These are phyloP conservation scores for Turritis glabra DNA, from an alignment of 345 rosid species.

Conservation along the genomic window DNA sequence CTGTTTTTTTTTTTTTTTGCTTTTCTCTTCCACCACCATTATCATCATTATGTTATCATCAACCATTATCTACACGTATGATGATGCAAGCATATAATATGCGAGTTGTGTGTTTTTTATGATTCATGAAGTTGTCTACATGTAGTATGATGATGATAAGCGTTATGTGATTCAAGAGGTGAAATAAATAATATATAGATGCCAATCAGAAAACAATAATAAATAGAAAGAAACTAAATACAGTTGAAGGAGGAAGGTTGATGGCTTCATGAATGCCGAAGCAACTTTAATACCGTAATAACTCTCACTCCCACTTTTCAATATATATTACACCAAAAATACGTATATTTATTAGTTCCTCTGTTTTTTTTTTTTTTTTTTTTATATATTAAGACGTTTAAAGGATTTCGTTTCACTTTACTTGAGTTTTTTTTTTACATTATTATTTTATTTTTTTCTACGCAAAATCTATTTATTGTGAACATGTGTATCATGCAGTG, in stretches of 20 bases:
- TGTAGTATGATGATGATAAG: conserved; percentile 10
- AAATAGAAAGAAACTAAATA: conserved; percentile 37
- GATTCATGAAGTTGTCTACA: conserved; percentile 21
- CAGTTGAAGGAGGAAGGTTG: conserved; percentile 45
- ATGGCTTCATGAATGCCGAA: conserved; percentile 43
- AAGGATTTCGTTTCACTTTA: neutral
- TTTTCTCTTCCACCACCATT: neutral
- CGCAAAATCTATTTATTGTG: neutral
- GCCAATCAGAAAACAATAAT: neutral
- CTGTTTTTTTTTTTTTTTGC: neutral
- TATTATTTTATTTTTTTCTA: no score
- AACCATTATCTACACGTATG: neutral
- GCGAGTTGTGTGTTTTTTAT: conserved; percentile 15
- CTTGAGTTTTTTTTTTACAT: no score
- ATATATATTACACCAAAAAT: conserved; percentile 16
- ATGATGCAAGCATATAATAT: conserved; percentile 12
- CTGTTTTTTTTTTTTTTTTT: neutral
- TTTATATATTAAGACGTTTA: neutral
- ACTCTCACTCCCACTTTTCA: conserved; percentile 38
- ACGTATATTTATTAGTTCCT: neutral
- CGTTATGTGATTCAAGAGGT: conserved; percentile 15
- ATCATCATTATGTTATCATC: conserved; percentile 19
- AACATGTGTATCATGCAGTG: neutral
- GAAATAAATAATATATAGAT: conserved; percentile 15
- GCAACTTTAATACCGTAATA: conserved; percentile 39